phyloP scores from a whole-genome alignment of 257 asterid genomes.

The Plantago major region DNA sequence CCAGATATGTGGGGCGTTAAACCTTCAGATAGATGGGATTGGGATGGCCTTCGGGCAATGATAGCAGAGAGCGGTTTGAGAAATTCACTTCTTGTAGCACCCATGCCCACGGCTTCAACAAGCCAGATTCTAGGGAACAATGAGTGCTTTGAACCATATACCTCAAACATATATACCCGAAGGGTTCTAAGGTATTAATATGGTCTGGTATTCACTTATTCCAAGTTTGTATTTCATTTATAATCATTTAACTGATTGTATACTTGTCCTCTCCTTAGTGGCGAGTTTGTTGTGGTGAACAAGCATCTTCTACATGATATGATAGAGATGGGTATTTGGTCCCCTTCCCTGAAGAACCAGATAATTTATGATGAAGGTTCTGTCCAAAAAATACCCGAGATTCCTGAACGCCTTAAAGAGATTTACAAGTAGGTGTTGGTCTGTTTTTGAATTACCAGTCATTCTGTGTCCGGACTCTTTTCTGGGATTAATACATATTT shows the following conservation, averaged over 20 bases:
- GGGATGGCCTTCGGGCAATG: constrained; percentile 65
- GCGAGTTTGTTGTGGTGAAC: constrained; percentile 97
- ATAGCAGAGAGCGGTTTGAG: constrained; percentile 63
- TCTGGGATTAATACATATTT: constrained; percentile 16
- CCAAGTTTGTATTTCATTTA: background rate
- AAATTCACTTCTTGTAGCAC: constrained; percentile 89
- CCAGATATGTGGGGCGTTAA: constrained; percentile 96
- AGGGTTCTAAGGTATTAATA: constrained; percentile 77
- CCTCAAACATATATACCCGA: constrained; percentile 87
- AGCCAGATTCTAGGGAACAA: constrained; percentile 98
- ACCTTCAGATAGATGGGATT: constrained; percentile 86
- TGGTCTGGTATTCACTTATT: no score
- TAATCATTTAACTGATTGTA: constrained; percentile 16
- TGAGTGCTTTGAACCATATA: constrained; percentile 95
- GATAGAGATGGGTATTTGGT: constrained; percentile 93
- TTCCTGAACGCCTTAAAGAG: constrained; percentile 61
- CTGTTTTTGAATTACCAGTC: constrained; percentile 4
- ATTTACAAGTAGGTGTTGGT: constrained; percentile 63
- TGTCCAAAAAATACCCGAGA: constrained; percentile 69
- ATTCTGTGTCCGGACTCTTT: background rate
- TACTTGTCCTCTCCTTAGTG: constrained; percentile 32
- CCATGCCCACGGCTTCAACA: constrained; percentile 98
- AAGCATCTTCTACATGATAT: constrained; percentile 89
- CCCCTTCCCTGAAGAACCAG: constrained; percentile 74
- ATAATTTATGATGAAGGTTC: constrained; percentile 89